A percentile compares a stretch with the other conserved stretches of the same genome.
Conservation (phyloP, 2,329 filamentous ascomycete genomes). For the Calonectria naviculata region DNA sequence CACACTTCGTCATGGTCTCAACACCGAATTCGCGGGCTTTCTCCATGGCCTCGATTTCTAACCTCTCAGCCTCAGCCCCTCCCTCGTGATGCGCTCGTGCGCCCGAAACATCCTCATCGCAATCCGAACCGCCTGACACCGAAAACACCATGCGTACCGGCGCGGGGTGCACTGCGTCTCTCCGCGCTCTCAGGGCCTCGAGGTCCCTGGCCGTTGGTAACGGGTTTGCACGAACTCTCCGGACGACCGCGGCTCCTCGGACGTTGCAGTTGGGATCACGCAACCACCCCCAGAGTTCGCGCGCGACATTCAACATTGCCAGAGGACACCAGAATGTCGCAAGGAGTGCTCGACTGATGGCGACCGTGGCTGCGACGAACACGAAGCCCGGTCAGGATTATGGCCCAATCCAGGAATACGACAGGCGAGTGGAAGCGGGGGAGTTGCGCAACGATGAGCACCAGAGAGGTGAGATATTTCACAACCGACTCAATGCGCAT, state of each 20-base stretch:
- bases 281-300: constrained; percentile 15
- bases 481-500: background rate
- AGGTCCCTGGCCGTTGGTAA: constrained; percentile 26
- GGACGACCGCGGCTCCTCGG: constrained; percentile 33
- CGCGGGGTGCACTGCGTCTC: constrained; percentile 29
- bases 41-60: constrained; percentile 28
- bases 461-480: constrained; percentile 75
- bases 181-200: constrained; percentile 27
- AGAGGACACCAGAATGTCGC: constrained; percentile 20
- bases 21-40: constrained; percentile 39
- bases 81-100: constrained; percentile 18
- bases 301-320: constrained; percentile 2
- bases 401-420: constrained; percentile 90
- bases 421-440: constrained; percentile 80
- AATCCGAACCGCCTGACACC: constrained; percentile 9
- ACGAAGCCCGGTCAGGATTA: constrained; percentile 45
- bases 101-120: constrained; percentile 2
- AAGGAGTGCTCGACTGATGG: constrained; percentile 37
- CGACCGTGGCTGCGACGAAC: constrained; percentile 40
- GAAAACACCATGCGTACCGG: constrained; percentile 32
- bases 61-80: constrained; percentile 1
- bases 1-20: constrained; percentile 37
- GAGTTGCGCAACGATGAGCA: constrained; percentile 87
- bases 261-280: constrained; percentile 11
- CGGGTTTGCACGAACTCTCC: constrained; percentile 32